Percentiles rank a stretch among this genome's conserved stretches.
Conservation (phyloP, 1,139 yeast genomes). For the Geotrichum phurueaensis region DNA sequence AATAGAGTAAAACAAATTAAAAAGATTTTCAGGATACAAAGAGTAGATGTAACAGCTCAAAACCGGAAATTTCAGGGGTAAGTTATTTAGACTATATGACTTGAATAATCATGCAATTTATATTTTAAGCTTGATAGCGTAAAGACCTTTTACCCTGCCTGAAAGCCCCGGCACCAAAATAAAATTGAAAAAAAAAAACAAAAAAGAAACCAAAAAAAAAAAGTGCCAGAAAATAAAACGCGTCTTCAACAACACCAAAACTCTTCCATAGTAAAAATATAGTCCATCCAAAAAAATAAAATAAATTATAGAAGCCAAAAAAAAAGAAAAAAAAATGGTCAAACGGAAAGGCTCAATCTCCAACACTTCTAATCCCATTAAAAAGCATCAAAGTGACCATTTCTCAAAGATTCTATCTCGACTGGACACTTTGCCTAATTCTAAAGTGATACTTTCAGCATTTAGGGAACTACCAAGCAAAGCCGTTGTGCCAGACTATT, state of each 20-base stretch:
- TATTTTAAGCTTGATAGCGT: neutral
- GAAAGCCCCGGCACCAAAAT: neutral
- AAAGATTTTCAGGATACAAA: neutral
- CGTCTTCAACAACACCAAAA: neutral
- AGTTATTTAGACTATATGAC: neutral
- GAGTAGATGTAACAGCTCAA: neutral
- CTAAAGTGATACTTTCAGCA: conserved; percentile 41
- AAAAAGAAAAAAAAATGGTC: neutral
- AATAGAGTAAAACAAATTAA: neutral
- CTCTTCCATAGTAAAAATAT: neutral
- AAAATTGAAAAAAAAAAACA: neutral
- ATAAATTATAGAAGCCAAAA: neutral
- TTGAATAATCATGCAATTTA: neutral
- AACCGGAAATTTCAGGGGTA: neutral
- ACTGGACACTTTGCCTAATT: conserved; percentile 2
- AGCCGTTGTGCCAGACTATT: conserved; percentile 76
- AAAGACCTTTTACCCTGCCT: neutral
- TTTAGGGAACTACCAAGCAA: conserved; percentile 67
- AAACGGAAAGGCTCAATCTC: neutral
- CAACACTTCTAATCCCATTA: neutral
- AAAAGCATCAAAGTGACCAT: neutral
- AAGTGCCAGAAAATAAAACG: neutral
- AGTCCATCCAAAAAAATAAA: neutral
- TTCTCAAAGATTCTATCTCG: neutral
- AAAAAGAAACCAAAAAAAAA: no score